Base-by-base conservation (phyloP, 768 basidiomycete genomes). In the Paxillus ammoniavirescens region DNA sequence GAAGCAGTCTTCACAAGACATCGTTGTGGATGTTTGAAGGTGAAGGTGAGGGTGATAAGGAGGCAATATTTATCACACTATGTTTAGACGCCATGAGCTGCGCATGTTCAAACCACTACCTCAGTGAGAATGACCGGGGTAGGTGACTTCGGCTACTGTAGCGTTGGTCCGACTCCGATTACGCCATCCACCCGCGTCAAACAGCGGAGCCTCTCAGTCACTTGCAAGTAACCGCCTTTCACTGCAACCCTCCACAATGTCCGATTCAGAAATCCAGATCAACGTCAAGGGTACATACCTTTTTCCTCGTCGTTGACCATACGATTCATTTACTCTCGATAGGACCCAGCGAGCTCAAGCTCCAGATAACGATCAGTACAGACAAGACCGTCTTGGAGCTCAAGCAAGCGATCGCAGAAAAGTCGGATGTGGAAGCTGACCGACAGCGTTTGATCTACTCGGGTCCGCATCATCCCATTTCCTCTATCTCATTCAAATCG, bases 261-360 rank as follows among this genome's bases (percentile, higher is more conserved):
- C 81, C 56, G 79, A 80, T 65, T 67, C 73, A 54, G 83, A 85
- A 65, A 82, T 86, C 49, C 79, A 79, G 56, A 83, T 87, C 61
- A 83, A 84, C 65, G 72, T 90, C 67, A 90, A 89, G 70, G 88
- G 88, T 86, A 53, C 8, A 8, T 58, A 53, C 6, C 17, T 28
- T 4, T 18, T 3, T 8, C 12, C 5, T 5, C 5, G 15, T 30
- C 26, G 42, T 33, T 8, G 14, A 3, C 35, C 13, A 30, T 18
- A 9, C 8, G 5, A 14, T 4, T 45, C 15, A 41, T 15, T n/a
- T 9, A 30, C 21, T 47, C 4, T 28, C 52, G 12, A 7, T 54
- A 90, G 91, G 94, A 7, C 93, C 94, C 1, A 91, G 82, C 65
- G 95, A 98, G 73, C 79, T 96, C 73, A 98, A 97, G 77, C 81